Conservation (phyloP, 768 basidiomycete genomes). For the Daedaleopsis nitida region DNA sequence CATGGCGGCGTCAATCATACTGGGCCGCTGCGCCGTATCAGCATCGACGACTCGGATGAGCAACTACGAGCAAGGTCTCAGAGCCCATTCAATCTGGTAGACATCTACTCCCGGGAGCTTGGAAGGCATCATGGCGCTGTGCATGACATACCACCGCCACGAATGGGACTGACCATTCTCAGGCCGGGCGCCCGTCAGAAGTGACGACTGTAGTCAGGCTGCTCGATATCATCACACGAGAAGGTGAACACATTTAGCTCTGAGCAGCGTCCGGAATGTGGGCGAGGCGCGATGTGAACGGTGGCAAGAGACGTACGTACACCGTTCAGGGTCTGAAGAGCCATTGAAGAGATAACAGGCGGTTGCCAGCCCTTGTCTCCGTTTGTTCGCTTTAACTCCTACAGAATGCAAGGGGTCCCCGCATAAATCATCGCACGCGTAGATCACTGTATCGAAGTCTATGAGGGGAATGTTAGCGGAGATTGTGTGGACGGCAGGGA, state of each 20-base stretch:
- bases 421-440: background rate
- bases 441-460: background rate
- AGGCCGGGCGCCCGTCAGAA: constrained; percentile 14
- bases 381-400: background rate
- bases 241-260: constrained; percentile 3
- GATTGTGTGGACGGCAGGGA: background rate
- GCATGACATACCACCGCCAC: constrained; percentile 1
- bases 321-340: background rate
- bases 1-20: constrained; percentile 9
- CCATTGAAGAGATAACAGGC: background rate
- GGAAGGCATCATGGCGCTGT: background rate
- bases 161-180: constrained; percentile 13
- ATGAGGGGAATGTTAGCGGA: background rate
- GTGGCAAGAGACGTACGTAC: background rate
- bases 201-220: constrained; percentile 17
- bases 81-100: background rate
- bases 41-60: background rate
- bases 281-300: background rate
- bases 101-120: background rate
- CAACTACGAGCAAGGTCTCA: background rate
- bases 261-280: background rate
- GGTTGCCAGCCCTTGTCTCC: background rate
- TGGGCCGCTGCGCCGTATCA: background rate
- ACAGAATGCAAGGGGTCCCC: background rate
- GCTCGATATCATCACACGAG: constrained; percentile 19